These are phyloP conservation scores for Thinopyrum obtusiflorum DNA, from an alignment of 202 grass and related monocot genomes.

Conservation along the genomic window DNA sequence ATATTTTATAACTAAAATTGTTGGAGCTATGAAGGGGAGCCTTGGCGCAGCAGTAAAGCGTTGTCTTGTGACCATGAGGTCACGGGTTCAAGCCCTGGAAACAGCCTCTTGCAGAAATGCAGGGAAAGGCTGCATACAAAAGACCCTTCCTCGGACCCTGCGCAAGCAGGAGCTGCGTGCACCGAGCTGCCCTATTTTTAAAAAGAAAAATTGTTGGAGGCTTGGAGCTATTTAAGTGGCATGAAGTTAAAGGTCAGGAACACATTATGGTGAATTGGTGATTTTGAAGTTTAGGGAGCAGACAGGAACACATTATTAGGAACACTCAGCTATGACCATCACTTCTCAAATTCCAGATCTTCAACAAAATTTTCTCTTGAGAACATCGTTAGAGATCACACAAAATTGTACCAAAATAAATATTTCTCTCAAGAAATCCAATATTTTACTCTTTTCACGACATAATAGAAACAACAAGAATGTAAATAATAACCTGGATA, in stretches of 20 bases:
- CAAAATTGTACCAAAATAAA: conserved; percentile 8
- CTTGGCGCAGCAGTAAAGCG: too few species aligned
- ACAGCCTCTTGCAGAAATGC: too few species aligned
- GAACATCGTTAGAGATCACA: conserved; percentile 19
- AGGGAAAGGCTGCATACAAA: not conserved
- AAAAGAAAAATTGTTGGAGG: not conserved
- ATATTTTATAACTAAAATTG: not conserved
- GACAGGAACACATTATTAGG: not conserved
- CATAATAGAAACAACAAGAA: conserved; percentile 28
- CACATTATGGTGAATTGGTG: not conserved
- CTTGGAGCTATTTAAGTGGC: not conserved
- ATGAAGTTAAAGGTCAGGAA: conserved; percentile 10
- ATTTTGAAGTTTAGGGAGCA: conserved; percentile 15
- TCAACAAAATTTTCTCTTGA: not conserved
- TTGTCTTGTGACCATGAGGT: too few species aligned
- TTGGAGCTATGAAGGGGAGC: not conserved
- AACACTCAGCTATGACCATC: not conserved
- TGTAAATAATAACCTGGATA: conserved; percentile 77
- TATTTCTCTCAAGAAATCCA: conserved; percentile 2
- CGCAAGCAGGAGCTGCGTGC: not conserved
- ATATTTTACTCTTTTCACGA: conserved; percentile 10
- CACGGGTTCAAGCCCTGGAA: too few species aligned
- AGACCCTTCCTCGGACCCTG: not conserved
- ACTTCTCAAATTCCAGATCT: conserved; percentile 8
- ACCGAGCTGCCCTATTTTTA: not conserved